These are phyloP conservation scores for Lactarius evosmus DNA, from an alignment of 768 basidiomycete genomes.

Conservation along the genomic window DNA sequence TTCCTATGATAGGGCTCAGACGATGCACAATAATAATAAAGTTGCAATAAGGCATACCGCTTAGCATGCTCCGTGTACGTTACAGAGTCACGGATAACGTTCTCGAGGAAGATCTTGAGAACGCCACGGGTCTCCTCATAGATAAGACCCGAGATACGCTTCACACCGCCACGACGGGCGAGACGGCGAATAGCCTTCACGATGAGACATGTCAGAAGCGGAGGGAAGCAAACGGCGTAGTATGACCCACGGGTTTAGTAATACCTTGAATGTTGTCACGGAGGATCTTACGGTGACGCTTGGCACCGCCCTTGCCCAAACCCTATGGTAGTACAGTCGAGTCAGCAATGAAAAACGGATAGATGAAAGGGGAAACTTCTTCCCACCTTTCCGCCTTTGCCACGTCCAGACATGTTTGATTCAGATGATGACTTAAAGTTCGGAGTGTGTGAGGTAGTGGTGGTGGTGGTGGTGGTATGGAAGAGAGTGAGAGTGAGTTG, in stretches of 20 bases:
- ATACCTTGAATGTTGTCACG: conserved; percentile 75
- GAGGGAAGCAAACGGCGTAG: conserved; percentile 17
- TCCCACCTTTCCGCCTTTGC: conserved; percentile 85
- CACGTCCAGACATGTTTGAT: conserved; percentile 85
- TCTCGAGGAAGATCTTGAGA: conserved; percentile 91
- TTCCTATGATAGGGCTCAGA: conserved; percentile 55
- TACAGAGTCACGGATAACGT: conserved; percentile 67
- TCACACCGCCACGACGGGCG: conserved; percentile 95
- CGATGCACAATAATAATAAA: background rate
- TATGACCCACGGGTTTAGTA: conserved; percentile 41
- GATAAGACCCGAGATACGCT: conserved; percentile 91
- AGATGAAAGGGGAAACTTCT: conserved; percentile 6
- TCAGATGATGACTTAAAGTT: conserved; percentile 29
- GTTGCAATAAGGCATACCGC: conserved; percentile 36
- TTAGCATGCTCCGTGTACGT: conserved; percentile 73
- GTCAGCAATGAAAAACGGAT: conserved; percentile 19
- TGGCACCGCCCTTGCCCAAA: conserved; percentile 95
- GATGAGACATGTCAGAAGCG: conserved; percentile 30
- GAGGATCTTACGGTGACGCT: conserved; percentile 95
- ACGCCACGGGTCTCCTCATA: conserved; percentile 97
- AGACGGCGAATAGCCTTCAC: conserved; percentile 88
- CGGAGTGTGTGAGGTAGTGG: conserved; percentile 7
- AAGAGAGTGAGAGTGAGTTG: conserved; percentile 25
- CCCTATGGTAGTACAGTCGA: conserved; percentile 46
- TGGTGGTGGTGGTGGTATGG: conserved; percentile 28